Evolutionary conservation across 768 basidiomycete species (phyloP).

Genomic region (Xerocomellus amylosporus): DNA sequence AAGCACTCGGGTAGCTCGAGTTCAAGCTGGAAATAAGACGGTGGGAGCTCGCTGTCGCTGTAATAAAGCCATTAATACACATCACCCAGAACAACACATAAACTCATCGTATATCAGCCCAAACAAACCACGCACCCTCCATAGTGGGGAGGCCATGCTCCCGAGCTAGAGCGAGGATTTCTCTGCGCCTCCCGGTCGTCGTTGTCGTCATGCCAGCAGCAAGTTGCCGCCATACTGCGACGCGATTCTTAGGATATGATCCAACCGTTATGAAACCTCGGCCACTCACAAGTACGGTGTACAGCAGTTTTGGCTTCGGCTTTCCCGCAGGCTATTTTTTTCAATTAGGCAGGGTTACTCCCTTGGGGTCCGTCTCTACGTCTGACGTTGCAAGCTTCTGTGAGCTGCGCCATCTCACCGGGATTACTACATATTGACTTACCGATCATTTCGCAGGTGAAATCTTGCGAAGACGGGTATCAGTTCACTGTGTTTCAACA

Average conservation of each 20-base stretch:
- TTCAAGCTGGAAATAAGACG: slow-evolving; percentile 79
- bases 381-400: slow-evolving; percentile 39
- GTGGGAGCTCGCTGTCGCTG: slow-evolving; percentile 51
- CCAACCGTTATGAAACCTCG: neutral
- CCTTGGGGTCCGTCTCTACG: slow-evolving; percentile 67
- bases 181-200: slow-evolving; percentile 55
- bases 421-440: slow-evolving; percentile 7
- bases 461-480: slow-evolving; percentile 55
- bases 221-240: slow-evolving; percentile 70
- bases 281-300: slow-evolving; percentile 61
- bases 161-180: slow-evolving; percentile 61
- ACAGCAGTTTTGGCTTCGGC: slow-evolving; percentile 67
- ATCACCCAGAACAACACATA: slow-evolving; percentile 46
- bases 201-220: slow-evolving; percentile 68
- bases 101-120: neutral
- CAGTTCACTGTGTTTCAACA: slow-evolving; percentile 44
- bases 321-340: slow-evolving; percentile 67
- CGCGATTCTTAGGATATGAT: neutral
- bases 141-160: slow-evolving; percentile 73
- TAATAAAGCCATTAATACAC: slow-evolving; percentile 70
- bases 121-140: slow-evolving; percentile 48
- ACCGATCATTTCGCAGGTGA: slow-evolving; percentile 53
- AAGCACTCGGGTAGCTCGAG: slow-evolving; percentile 56
- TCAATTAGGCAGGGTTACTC: slow-evolving; percentile 55
- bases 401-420: neutral